Base-by-base conservation (phyloP, 306 rosid species). In the Quercus engelmannii region DNA sequence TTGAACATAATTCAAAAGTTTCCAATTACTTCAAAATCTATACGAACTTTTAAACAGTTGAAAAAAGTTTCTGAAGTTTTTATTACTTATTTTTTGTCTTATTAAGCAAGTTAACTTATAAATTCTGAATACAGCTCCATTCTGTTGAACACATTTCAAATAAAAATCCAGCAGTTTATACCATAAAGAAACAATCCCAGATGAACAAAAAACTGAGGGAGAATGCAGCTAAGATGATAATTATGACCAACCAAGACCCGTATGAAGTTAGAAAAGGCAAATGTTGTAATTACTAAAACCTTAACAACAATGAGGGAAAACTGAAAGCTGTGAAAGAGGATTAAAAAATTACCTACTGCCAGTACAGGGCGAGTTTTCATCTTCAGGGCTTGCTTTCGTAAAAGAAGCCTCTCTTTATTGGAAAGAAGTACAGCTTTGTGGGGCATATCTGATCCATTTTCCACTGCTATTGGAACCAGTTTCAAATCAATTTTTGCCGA, bases 341-440 rank as follows among this genome's bases (percentile, higher is more conserved):
- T 73, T 21, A 19, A 71, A 61, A 19, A 71, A 61, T 85, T 92
- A 94, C 97, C 98, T 65, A 94, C 82, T 43, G 98, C 86, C 76
- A 95, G 86, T 76, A 91, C 89, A 54, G 94, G 94, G 64, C 89
- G 91, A 62, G 92, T 92, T 84, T 79, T 85, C 94, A 91, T 89
- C 82, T 59, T 80, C 41, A 94, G 89, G 56, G 97, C 97, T 78
- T 92, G 97, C 89, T 75, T 90, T 73, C 96, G 84, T 26, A 95
- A 89, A 78, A 91, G 95, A 64, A 95, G 95, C 79, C 97, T 90
- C 87, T 92, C 94, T 75, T 72, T 90, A 75, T 95, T 95, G 80
- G 98, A 87, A 83, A 95, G 95, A 64, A 28, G 79, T 49, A 83
- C 46, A 77, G 86, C 62, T 75, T 81, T 76, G 52, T 89, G 78